Evolutionary conservation across 140 eudicot species (phyloP).

Genomic region (Flaveria floridana): DNA sequence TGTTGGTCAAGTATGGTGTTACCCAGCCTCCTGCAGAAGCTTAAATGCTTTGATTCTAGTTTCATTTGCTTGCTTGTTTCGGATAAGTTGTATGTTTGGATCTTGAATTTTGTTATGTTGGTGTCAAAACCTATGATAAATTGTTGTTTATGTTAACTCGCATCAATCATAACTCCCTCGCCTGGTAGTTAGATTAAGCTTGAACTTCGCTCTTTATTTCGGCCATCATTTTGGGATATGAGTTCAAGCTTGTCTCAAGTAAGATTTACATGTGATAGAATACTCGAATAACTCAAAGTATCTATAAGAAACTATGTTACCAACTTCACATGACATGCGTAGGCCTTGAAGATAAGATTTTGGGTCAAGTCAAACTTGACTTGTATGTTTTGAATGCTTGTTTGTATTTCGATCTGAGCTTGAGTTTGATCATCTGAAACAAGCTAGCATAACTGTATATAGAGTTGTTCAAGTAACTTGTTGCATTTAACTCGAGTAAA

Average conservation of each 20-base stretch:
- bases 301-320: background rate
- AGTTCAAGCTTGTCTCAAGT: too few relatives aligned
- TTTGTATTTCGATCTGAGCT: too few relatives aligned
- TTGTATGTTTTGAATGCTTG: too few relatives aligned
- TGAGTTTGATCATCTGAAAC: too few relatives aligned
- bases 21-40: constrained; percentile 76
- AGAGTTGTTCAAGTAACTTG: too few relatives aligned
- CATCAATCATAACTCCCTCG: background rate
- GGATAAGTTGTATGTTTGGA: constrained; percentile 26
- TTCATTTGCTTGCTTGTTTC: background rate
- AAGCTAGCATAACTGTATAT: too few relatives aligned
- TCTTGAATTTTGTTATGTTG: constrained; percentile 2
- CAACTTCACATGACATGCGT: background rate
- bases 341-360: background rate
- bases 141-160: background rate
- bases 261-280: background rate
- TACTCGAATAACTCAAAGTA: background rate
- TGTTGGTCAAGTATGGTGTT: constrained; percentile 65
- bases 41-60: constrained; percentile 14
- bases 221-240: too few relatives aligned
- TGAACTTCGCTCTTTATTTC: background rate
- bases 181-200: background rate
- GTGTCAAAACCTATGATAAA: background rate
- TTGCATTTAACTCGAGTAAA: too few relatives aligned
- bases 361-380: too few relatives aligned